A percentile compares a stretch with the other conserved stretches of the same genome.
Conservation (phyloP, 257 asterid species). For the Ocimum tenuiflorum region DNA sequence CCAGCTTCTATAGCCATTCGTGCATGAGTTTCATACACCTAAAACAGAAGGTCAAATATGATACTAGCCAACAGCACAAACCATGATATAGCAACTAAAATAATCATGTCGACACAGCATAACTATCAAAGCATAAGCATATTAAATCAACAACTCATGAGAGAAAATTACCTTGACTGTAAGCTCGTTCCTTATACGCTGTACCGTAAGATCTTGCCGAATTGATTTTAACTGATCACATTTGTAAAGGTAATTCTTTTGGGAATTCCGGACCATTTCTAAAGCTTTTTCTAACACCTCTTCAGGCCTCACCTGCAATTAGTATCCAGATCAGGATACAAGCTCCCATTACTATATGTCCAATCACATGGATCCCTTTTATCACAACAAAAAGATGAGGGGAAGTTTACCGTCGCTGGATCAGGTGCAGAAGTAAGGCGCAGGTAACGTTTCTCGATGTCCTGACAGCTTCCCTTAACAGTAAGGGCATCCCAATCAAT, state of each 20-base stretch:
- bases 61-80: conserved; percentile 5
- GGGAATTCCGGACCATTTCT: conserved; percentile 77
- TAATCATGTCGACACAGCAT: conserved; percentile 9
- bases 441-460: conserved; percentile 87
- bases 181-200: conserved; percentile 78
- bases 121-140: conserved; percentile 5
- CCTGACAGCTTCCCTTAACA: conserved; percentile 93
- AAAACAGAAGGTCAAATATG: conserved; percentile 24
- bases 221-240: conserved; percentile 98
- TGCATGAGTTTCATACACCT: conserved; percentile 99
- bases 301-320: conserved; percentile 94
- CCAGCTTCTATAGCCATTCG: conserved; percentile 91
- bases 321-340: conserved; percentile 13
- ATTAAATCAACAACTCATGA: not conserved
- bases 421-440: conserved; percentile 99
- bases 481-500: conserved; percentile 96
- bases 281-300: conserved; percentile 91
- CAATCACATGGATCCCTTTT: conserved; percentile 3
- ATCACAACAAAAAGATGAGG: conserved; percentile 17
- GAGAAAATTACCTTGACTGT: conserved; percentile 66
- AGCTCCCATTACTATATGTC: conserved; percentile 4
- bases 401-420: conserved; percentile 72
- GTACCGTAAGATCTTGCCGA: conserved; percentile 97
- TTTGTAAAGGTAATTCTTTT: conserved; percentile 81
- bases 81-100: conserved; percentile 2